phyloP scores from a whole-genome alignment of 768 basidiomycete genomes.

The Gymnopilus dilepis region DNA sequence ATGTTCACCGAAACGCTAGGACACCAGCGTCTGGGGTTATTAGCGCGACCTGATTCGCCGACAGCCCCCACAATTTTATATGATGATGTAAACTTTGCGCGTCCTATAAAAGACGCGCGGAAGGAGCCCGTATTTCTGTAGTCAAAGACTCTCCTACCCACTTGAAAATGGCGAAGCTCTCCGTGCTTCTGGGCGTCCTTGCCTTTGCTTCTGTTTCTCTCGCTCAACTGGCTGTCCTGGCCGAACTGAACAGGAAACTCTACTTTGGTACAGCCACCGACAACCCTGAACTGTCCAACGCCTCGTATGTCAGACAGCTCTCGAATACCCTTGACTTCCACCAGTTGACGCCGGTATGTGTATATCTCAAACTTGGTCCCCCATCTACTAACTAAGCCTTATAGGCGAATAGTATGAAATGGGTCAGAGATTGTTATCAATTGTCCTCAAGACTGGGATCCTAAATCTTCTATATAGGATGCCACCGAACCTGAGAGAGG shows the following conservation, averaged over 20 bases:
- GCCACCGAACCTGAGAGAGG: constrained; percentile 56
- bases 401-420: constrained; percentile 59
- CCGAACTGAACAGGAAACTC: constrained; percentile 47
- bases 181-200: constrained; percentile 12
- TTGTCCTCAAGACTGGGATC: neutral
- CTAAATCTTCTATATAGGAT: constrained; percentile 38
- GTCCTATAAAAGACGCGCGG: constrained; percentile 10
- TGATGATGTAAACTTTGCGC: neutral
- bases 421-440: constrained; percentile 38
- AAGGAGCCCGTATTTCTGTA: neutral
- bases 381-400: constrained; percentile 5
- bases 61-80: constrained; percentile 7
- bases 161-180: constrained; percentile 17
- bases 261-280: constrained; percentile 59
- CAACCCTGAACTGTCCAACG: constrained; percentile 50
- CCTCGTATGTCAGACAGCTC: constrained; percentile 45
- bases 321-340: constrained; percentile 46
- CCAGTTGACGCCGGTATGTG: constrained; percentile 49
- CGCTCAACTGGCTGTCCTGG: constrained; percentile 29
- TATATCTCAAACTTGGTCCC: neutral
- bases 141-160: neutral
- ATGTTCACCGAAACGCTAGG: constrained; percentile 10
- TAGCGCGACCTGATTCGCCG: constrained; percentile 2
- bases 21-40: constrained; percentile 1
- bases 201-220: constrained; percentile 14